Percentiles rank a stretch among this genome's conserved stretches.
These are phyloP conservation scores for Boletellus deceptivus DNA, from an alignment of 1,284 basidiomycete genomes.

Conservation along the genomic window DNA sequence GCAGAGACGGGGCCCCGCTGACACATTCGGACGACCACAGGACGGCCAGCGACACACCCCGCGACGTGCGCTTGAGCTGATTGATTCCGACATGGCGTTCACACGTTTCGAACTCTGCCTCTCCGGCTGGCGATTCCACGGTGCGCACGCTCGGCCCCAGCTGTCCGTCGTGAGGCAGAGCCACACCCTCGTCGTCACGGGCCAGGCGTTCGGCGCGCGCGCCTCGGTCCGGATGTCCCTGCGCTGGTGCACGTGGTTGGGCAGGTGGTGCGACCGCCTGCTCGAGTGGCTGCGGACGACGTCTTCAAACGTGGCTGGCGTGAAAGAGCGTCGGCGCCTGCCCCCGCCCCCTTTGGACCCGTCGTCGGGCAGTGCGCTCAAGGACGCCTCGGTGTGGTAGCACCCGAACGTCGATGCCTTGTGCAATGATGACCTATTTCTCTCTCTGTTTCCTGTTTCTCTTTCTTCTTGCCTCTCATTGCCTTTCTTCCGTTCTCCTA, in stretches of 20 bases:
- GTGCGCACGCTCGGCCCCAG: constrained; percentile 23
- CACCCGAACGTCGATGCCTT: not conserved
- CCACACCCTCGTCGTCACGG: constrained; percentile 26
- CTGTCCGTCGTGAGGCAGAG: constrained; percentile 23
- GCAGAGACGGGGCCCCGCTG: no score
- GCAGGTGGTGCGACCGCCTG: constrained; percentile 12
- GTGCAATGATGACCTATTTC: not conserved
- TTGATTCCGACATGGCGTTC: constrained; percentile 20
- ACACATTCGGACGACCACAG: no score
- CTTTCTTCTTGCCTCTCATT: not conserved
- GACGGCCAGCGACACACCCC: no score
- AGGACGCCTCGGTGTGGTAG: constrained; percentile 9
- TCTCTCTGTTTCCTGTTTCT: not conserved
- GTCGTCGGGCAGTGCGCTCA: not conserved
- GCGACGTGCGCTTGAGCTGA: no score
- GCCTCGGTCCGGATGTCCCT: constrained; percentile 23
- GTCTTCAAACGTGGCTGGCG: no score
- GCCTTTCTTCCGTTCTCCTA: not conserved
- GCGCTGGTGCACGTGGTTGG: constrained; percentile 28
- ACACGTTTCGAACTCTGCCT: constrained; percentile 28
- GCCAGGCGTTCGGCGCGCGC: constrained; percentile 27
- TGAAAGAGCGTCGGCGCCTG: no score
- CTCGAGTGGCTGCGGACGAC: constrained; percentile 6
- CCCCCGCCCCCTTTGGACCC: no score
- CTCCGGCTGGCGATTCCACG: constrained; percentile 27